Percentiles rank a stretch among this genome's conserved stretches.
Conservation (phyloP, 2,329 filamentous ascomycete species). For the Cadophora sp. region DNA sequence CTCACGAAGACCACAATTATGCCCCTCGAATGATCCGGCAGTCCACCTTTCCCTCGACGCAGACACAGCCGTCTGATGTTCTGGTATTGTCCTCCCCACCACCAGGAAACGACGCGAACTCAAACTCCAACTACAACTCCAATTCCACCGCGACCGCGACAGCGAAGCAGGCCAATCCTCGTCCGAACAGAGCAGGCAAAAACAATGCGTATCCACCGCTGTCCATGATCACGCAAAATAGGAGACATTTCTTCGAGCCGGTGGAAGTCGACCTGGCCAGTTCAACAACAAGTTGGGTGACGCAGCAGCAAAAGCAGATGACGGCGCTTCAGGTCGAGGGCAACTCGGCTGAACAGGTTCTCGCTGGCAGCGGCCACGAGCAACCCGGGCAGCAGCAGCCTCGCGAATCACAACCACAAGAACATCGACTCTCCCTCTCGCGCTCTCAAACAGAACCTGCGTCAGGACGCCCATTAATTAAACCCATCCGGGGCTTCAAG, state of each 20-base stretch:
- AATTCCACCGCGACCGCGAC: not conserved
- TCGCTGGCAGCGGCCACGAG: conserved; percentile 17
- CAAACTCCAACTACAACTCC: not conserved
- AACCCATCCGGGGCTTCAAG: conserved; percentile 42
- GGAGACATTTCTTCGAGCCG: conserved; percentile 25
- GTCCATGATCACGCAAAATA: conserved; percentile 40
- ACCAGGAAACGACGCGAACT: not conserved
- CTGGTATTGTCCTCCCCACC: not conserved
- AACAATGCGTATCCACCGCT: conserved; percentile 34
- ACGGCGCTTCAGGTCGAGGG: conserved; percentile 13
- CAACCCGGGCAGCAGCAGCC: conserved; percentile 12
- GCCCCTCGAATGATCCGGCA: conserved; percentile 14
- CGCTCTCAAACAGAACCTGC: conserved; percentile 23
- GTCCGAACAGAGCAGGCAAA: conserved; percentile 17
- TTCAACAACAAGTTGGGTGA: conserved; percentile 42
- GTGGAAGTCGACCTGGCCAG: conserved; percentile 31
- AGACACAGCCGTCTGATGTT: not conserved
- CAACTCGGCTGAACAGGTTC: conserved; percentile 13
- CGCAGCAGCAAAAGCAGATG: conserved; percentile 40
- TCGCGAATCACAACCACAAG: conserved; percentile 15
- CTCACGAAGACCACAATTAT: not conserved
- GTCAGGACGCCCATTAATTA: conserved; percentile 36
- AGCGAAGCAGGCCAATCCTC: conserved; percentile 19
- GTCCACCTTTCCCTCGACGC: conserved; percentile 8
- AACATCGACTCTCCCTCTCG: conserved; percentile 22